Conservation (phyloP, 1,284 basidiomycete species). For the Ganoderma leucocontextum region DNA sequence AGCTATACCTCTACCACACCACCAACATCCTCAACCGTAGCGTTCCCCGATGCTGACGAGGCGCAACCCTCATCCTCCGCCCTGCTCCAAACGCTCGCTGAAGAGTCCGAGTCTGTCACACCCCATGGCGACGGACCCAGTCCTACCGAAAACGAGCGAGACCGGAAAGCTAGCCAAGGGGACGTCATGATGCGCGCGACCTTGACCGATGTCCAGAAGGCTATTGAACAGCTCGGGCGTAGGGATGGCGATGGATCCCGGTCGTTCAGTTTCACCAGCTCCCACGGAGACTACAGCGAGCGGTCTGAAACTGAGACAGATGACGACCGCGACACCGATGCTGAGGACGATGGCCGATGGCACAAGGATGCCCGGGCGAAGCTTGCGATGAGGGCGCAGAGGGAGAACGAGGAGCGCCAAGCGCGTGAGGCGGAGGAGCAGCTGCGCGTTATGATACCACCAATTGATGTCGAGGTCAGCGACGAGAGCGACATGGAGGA, state of each 20-base stretch:
- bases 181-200: slow-evolving; percentile 84
- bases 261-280: slow-evolving; percentile 79
- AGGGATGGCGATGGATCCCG: slow-evolving; percentile 62
- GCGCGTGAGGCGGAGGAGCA: slow-evolving; percentile 54
- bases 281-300: slow-evolving; percentile 58
- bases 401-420: slow-evolving; percentile 60
- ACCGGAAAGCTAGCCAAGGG: slow-evolving; percentile 40
- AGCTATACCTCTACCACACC: slow-evolving; percentile 83
- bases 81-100: slow-evolving; percentile 51
- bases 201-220: slow-evolving; percentile 87
- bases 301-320: slow-evolving; percentile 65
- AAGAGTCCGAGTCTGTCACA: slow-evolving; percentile 51
- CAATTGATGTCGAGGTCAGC: slow-evolving; percentile 78
- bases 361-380: slow-evolving; percentile 71
- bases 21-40: slow-evolving; percentile 46
- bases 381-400: slow-evolving; percentile 78
- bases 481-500: slow-evolving; percentile 80
- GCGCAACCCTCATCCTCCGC: slow-evolving; percentile 30
- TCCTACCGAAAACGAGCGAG: slow-evolving; percentile 40
- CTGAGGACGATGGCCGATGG: slow-evolving; percentile 61
- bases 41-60: slow-evolving; percentile 28
- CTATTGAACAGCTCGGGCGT: slow-evolving; percentile 80
- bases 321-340: slow-evolving; percentile 51
- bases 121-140: slow-evolving; percentile 37
- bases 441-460: slow-evolving; percentile 58